These are phyloP conservation scores for Rugonectria rugulosa DNA, from an alignment of 2,329 filamentous ascomycete genomes.

Conservation along the genomic window DNA sequence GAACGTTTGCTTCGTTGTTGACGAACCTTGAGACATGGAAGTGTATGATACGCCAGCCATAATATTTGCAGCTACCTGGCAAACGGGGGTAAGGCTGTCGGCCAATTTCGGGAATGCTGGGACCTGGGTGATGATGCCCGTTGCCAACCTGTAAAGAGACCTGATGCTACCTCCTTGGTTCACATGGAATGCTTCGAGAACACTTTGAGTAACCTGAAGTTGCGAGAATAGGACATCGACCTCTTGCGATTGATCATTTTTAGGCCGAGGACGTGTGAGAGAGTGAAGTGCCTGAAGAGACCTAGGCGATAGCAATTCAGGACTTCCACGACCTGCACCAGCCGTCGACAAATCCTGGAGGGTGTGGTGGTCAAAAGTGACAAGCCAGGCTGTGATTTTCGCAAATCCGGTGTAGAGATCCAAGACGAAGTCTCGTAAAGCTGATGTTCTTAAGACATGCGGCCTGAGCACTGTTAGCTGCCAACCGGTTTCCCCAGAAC, in stretches of 20 bases:
- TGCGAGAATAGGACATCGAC: conserved; percentile 17
- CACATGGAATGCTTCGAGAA: conserved; percentile 55
- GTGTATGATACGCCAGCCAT: conserved; percentile 40
- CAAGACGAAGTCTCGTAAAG: conserved; percentile 41
- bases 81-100: conserved; percentile 51
- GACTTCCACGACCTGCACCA: conserved; percentile 22
- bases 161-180: conserved; percentile 52
- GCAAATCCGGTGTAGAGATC: conserved; percentile 53
- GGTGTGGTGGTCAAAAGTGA: conserved; percentile 54
- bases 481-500: background rate
- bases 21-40: conserved; percentile 29
- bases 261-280: conserved; percentile 31
- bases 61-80: conserved; percentile 45
- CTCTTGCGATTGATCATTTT: conserved; percentile 23
- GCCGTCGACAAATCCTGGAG: conserved; percentile 27
- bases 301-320: conserved; percentile 37
- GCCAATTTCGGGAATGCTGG: conserved; percentile 55
- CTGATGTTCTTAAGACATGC: conserved; percentile 31
- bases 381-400: conserved; percentile 60
- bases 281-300: conserved; percentile 56
- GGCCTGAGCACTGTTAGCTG: conserved; percentile 34
- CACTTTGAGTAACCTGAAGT: conserved; percentile 36
- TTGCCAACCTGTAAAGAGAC: conserved; percentile 52
- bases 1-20: conserved; percentile 44
- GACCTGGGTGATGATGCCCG: conserved; percentile 50